Percentiles rank a stretch among this genome's conserved stretches.
These are phyloP conservation scores for Fragosphaeria purpurea DNA, from an alignment of 2,329 filamentous ascomycete genomes.

Conservation along the genomic window DNA sequence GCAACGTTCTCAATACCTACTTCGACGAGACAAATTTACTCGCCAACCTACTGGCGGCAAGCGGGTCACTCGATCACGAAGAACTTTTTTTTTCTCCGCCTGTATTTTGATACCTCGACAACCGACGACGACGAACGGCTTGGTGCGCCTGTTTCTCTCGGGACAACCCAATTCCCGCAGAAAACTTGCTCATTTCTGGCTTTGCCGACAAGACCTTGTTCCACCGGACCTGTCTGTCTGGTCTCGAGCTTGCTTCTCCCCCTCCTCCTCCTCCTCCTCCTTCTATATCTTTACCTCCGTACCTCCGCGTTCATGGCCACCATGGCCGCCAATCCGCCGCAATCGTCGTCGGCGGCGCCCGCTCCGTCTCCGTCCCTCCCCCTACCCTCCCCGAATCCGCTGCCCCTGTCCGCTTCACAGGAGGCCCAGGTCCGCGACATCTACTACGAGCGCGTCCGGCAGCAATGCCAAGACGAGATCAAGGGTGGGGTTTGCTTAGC, in stretches of 20 bases:
- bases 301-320: constrained; percentile 23
- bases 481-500: constrained; percentile 43
- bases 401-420: constrained; percentile 73
- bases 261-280: background rate
- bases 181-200: too few relatives aligned
- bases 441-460: constrained; percentile 70
- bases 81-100: too few relatives aligned
- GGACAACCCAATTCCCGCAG: too few relatives aligned
- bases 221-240: too few relatives aligned
- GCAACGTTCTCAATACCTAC: too few relatives aligned
- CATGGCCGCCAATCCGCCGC: constrained; percentile 26
- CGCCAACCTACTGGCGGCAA: too few relatives aligned
- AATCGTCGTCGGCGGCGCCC: background rate
- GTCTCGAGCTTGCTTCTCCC: background rate
- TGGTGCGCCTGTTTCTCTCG: too few relatives aligned
- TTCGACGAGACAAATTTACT: too few relatives aligned
- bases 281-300: background rate
- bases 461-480: constrained; percentile 66
- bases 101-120: too few relatives aligned
- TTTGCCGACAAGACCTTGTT: too few relatives aligned
- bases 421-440: constrained; percentile 73
- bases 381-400: constrained; percentile 61
- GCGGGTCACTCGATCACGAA: too few relatives aligned
- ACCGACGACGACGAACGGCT: too few relatives aligned
- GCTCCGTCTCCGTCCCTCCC: constrained; percentile 16